These are phyloP conservation scores for Nidularia pulvinata DNA, from an alignment of 768 basidiomycete species.

Conservation along the genomic window DNA sequence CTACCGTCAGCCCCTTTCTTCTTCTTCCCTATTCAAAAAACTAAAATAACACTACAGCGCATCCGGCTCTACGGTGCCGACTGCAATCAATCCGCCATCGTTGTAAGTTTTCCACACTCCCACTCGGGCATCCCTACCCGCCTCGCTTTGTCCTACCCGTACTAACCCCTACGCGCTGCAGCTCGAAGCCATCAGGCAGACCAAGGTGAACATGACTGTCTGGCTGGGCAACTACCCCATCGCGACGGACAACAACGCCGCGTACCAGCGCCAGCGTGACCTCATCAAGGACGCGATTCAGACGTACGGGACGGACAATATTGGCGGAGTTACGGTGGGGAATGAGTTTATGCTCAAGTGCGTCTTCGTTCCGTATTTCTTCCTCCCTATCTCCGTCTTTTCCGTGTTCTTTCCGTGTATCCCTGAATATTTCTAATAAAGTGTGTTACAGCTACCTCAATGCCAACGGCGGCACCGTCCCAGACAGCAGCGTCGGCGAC, in stretches of 20 bases:
- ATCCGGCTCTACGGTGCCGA: constrained; percentile 88
- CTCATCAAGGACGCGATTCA: constrained; percentile 67
- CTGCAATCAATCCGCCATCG: constrained; percentile 80
- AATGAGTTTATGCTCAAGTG: constrained; percentile 90
- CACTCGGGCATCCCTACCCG: background rate
- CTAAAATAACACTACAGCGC: constrained; percentile 30
- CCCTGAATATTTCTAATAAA: background rate
- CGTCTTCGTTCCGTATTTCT: constrained; percentile 10
- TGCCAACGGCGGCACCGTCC: constrained; percentile 40
- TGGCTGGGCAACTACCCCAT: constrained; percentile 73
- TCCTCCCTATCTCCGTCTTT: too few relatives aligned
- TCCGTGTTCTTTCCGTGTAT: background rate
- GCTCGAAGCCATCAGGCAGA: constrained; percentile 88
- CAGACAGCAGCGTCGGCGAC: constrained; percentile 62
- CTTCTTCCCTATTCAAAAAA: too few relatives aligned
- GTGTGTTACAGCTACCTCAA: constrained; percentile 51
- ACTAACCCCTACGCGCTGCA: constrained; percentile 13
- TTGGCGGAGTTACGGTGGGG: constrained; percentile 86
- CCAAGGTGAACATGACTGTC: constrained; percentile 85
- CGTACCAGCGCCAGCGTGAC: constrained; percentile 75
- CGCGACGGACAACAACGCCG: constrained; percentile 59
- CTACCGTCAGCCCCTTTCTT: constrained; percentile 39
- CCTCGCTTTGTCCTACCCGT: background rate
- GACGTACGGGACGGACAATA: constrained; percentile 74
- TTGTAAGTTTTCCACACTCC: constrained; percentile 37